Evolutionary conservation across 805 yeast species (phyloP).

Genomic region (Millerozyma miso): DNA sequence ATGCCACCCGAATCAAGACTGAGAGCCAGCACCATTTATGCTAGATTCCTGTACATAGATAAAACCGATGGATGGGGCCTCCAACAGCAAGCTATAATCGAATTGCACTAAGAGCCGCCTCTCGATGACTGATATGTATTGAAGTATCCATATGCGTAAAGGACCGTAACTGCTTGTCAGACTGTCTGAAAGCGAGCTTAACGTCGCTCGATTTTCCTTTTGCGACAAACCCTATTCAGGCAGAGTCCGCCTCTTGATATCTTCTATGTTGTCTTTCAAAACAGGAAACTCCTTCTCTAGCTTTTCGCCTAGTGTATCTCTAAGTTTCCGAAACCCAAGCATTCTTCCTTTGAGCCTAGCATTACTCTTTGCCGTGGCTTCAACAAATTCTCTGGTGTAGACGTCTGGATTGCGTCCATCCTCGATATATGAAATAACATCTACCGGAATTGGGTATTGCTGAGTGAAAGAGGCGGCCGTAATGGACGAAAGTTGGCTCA

Average conservation of each 20-base stretch:
- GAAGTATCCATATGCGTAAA: too few species aligned
- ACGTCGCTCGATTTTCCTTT: too few species aligned
- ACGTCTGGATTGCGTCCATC: constrained; percentile 97
- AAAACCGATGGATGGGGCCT: too few species aligned
- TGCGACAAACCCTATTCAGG: background rate
- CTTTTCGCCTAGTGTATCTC: constrained; percentile 64
- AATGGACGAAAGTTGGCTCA: constrained; percentile 32
- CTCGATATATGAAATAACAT: constrained; percentile 87
- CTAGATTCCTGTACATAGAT: too few species aligned
- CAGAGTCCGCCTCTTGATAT: constrained; percentile 46
- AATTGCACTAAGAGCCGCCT: too few species aligned
- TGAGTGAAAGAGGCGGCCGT: constrained; percentile 28
- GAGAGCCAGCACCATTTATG: background rate
- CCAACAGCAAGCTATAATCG: too few species aligned
- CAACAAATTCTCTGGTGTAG: constrained; percentile 94
- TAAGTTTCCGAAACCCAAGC: constrained; percentile 58
- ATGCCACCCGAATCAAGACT: background rate
- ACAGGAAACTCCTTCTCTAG: constrained; percentile 79
- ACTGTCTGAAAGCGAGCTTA: too few species aligned
- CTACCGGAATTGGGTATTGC: constrained; percentile 61
- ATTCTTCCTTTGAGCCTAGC: constrained; percentile 85
- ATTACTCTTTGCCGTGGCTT: constrained; percentile 84
- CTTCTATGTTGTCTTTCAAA: constrained; percentile 52
- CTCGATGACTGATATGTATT: too few species aligned
- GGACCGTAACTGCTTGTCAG: too few species aligned